Evolutionary conservation across 768 basidiomycete genomes (phyloP), one percentile per base, ranked within the genome.

Genomic region (Amanita phalloides): DNA sequence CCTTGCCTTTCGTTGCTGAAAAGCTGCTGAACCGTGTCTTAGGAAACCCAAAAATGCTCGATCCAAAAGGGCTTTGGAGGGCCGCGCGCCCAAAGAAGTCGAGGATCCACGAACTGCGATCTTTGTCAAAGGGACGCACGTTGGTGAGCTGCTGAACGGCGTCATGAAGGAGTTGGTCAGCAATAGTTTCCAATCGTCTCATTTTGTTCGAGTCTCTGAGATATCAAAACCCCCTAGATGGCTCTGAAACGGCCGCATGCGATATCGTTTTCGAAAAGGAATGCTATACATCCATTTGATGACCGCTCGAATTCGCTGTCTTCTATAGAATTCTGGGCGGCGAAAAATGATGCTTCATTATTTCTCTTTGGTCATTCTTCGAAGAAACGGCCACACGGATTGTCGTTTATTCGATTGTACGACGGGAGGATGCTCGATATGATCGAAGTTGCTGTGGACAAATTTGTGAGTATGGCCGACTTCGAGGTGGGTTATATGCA

Each of bases 1-100:
- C 33, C 21, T 14, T 44, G 13, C 28, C 28, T 10, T 4, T 49
- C 48, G 37, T 33, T 20, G 5, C 30, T 32, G 3, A 3, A 1
- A 30, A 39, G 11, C 20, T 3, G 10, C 37, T 8, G 23, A 35
- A n/a, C 32, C 41, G 46, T 8, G 49, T 25, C 11, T 48, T 41
- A 76, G 74, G 63, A 97, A 95, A 73, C 91, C 96, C 20, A 90
- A 88, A 74, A 97, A 95, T 76, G 94, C 96, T 5, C 81, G 95
- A 33, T 87, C 88, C 11, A 99, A 98, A 68, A 78, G 96, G 54
- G 94, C 79, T 0, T 60, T 94, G 58, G 88, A 89, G 28, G 88
- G 86, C 33, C 78, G 93, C 9, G 86, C 86, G 60, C 81, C 96
- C 0, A 94, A 95, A 63, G 84, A 93, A 58, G 74, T 95, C 51